A percentile compares a stretch with the other conserved stretches of the same genome.
Conservation (phyloP, 2,329 filamentous ascomycete species). For the Hymenoscyphus repandus region DNA sequence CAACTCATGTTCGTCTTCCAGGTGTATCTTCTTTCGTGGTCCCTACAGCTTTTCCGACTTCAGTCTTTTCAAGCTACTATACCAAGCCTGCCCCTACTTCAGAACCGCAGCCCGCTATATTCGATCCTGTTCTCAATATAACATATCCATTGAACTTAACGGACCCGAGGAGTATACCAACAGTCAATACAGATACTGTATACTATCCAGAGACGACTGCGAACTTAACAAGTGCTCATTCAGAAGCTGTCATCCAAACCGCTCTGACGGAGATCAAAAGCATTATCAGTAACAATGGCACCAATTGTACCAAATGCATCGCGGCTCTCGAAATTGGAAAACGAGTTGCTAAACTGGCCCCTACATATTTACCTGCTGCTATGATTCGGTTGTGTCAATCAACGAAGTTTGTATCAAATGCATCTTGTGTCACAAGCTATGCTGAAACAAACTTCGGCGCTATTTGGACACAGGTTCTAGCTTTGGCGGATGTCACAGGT, state of each 20-base stretch:
- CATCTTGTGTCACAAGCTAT: conserved; percentile 44
- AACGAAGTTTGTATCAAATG: conserved; percentile 41
- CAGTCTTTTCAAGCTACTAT: conserved; percentile 46
- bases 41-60: conserved; percentile 44
- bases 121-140: conserved; percentile 48
- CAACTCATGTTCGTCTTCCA: conserved; percentile 24
- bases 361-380: conserved; percentile 42
- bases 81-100: conserved; percentile 39
- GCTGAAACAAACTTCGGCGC: conserved; percentile 44
- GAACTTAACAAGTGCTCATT: conserved; percentile 38
- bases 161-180: conserved; percentile 46
- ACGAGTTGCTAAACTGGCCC: conserved; percentile 43
- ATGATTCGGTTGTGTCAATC: conserved; percentile 46
- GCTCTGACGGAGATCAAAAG: conserved; percentile 39
- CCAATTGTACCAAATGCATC: conserved; percentile 49
- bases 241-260: conserved; percentile 38
- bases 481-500: conserved; percentile 46
- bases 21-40: conserved; percentile 36
- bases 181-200: conserved; percentile 42
- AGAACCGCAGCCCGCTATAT: conserved; percentile 48
- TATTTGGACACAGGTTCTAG: conserved; percentile 52
- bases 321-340: conserved; percentile 46
- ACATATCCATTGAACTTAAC: conserved; percentile 51
- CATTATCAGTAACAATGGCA: conserved; percentile 38
- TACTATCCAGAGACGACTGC: conserved; percentile 42